phyloP scores from a whole-genome alignment of 148 eudicot species.

The Dianthus caryophyllus region DNA sequence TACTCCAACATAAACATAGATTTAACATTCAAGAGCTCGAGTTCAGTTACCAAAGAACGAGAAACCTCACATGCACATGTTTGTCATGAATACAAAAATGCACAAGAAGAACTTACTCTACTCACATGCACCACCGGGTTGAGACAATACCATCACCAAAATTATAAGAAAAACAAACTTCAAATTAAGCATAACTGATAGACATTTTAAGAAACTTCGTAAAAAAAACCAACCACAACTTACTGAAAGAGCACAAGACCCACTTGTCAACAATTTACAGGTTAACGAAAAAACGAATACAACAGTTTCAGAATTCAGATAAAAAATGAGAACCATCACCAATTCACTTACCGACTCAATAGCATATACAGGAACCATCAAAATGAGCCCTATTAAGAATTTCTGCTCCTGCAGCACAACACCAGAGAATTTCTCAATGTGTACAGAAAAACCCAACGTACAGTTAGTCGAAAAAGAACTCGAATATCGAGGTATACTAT shows the following conservation, averaged over 20 bases:
- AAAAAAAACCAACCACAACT: neutral
- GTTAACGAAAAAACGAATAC: neutral
- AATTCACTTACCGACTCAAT: slow-evolving; percentile 73
- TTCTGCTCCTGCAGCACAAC: slow-evolving; percentile 83
- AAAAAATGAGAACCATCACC: neutral
- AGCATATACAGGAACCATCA: slow-evolving; percentile 99
- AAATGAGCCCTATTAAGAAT: slow-evolving; percentile 84
- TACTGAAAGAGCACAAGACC: neutral
- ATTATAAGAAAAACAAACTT: neutral
- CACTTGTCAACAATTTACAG: neutral
- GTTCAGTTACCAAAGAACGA: too few relatives aligned
- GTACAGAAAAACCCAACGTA: neutral
- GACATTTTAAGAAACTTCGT: neutral
- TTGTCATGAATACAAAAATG: too few relatives aligned
- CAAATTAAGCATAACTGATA: neutral
- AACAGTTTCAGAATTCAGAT: neutral
- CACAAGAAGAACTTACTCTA: too few relatives aligned
- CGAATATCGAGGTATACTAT: too few relatives aligned
- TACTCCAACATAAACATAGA: too few relatives aligned
- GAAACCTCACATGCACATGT: too few relatives aligned
- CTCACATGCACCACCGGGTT: too few relatives aligned
- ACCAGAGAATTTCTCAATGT: neutral
- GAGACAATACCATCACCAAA: too few relatives aligned
- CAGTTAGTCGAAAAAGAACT: too few relatives aligned
- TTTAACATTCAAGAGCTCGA: too few relatives aligned